These are phyloP conservation scores for Achaetomium macrosporum DNA, from an alignment of 2,329 filamentous ascomycete species.

Conservation along the genomic window DNA sequence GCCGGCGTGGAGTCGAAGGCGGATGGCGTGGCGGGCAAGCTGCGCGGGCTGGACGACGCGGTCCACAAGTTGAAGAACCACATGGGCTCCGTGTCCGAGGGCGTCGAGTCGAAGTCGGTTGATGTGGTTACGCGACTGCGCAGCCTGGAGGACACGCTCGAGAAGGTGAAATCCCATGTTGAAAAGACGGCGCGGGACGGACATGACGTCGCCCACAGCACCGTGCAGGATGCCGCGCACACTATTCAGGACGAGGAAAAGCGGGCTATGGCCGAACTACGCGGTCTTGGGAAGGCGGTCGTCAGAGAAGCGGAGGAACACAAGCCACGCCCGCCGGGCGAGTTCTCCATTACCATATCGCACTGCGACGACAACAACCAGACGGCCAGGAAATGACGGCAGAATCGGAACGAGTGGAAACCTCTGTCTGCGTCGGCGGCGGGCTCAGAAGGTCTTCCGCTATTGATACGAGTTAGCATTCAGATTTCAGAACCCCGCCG, in stretches of 20 bases:
- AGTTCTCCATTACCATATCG: conserved; percentile 2
- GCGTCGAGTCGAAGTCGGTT: background rate
- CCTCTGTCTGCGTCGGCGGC: no score
- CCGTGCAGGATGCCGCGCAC: background rate
- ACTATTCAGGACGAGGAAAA: conserved; percentile 5
- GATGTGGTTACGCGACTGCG: background rate
- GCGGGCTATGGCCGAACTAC: background rate
- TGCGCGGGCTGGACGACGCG: background rate
- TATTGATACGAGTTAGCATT: background rate
- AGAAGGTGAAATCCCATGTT: background rate
- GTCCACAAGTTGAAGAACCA: background rate
- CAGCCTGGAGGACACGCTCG: conserved; percentile 9
- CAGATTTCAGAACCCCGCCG: no score
- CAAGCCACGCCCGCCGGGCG: background rate
- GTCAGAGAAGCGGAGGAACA: background rate
- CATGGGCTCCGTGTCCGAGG: background rate
- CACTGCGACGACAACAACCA: background rate
- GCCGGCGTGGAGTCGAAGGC: background rate
- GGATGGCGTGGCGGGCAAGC: background rate
- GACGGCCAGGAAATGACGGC: background rate
- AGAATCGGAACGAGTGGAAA: background rate
- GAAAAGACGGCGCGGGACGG: conserved; percentile 2
- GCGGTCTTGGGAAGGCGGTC: conserved; percentile 2
- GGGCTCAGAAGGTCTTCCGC: no score
- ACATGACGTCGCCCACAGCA: background rate